Conservation (phyloP, 78 protist genomes). For the Dictyostelium intermedium region DNA sequence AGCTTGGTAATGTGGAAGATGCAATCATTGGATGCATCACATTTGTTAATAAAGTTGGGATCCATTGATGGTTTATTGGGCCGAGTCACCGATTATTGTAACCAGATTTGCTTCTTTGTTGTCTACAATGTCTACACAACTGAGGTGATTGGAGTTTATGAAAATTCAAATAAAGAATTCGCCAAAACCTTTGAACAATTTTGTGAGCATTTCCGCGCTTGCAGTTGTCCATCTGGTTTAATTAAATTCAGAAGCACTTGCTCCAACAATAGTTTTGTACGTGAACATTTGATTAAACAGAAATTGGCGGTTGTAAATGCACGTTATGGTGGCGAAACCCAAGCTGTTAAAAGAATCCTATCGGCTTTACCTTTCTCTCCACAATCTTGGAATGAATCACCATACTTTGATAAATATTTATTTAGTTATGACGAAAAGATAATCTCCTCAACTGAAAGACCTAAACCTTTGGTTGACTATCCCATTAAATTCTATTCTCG, state of each 20-base stretch:
- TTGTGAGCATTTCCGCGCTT: slow-evolving; percentile 76
- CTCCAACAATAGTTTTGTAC: slow-evolving; percentile 68
- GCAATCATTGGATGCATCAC: slow-evolving; percentile 76
- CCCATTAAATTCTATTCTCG: slow-evolving; percentile 69
- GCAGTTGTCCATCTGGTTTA: slow-evolving; percentile 58
- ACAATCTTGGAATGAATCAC: slow-evolving; percentile 71
- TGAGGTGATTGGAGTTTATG: slow-evolving; percentile 72
- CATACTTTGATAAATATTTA: slow-evolving; percentile 69
- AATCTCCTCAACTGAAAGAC: slow-evolving; percentile 66
- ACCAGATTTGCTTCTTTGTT: slow-evolving; percentile 64
- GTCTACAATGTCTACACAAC: slow-evolving; percentile 61
- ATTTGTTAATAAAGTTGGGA: slow-evolving; percentile 59
- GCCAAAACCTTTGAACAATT: slow-evolving; percentile 74
- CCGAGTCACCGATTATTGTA: slow-evolving; percentile 59
- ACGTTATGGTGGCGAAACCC: slow-evolving; percentile 73
- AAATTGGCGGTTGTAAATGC: slow-evolving; percentile 75
- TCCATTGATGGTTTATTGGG: slow-evolving; percentile 70
- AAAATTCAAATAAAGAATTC: slow-evolving; percentile 67
- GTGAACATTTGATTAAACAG: slow-evolving; percentile 70
- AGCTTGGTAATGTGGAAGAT: slow-evolving; percentile 77
- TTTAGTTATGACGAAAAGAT: slow-evolving; percentile 72
- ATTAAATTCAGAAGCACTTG: slow-evolving; percentile 61
- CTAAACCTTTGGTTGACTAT: slow-evolving; percentile 56
- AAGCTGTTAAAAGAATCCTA: slow-evolving; percentile 61
- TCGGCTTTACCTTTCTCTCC: slow-evolving; percentile 72